phyloP scores from a whole-genome alignment of 225 moss, liverwort and hornwort genomes.

The Bryum argenteum region DNA sequence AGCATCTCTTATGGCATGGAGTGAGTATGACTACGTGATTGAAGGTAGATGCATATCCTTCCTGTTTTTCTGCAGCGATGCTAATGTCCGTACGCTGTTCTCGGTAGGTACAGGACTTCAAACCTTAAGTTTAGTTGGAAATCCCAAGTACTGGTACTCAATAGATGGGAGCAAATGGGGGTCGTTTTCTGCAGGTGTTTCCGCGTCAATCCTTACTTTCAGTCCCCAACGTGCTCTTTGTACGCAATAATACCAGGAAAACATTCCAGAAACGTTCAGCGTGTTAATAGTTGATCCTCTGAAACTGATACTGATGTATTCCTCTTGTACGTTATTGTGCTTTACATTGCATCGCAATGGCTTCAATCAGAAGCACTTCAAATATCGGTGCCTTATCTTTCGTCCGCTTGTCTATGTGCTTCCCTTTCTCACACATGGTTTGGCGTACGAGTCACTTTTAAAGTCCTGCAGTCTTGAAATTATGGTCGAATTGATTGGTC shows the following conservation, averaged over 20 bases:
- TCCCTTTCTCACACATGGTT: neutral
- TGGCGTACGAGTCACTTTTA: neutral
- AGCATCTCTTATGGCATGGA: neutral
- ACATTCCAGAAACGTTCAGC: neutral
- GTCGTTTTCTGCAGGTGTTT: neutral
- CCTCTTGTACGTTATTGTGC: neutral
- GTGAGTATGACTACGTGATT: constrained; percentile 9
- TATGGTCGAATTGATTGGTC: neutral
- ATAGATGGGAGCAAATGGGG: neutral
- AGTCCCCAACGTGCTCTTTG: constrained; percentile 3
- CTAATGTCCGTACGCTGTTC: constrained; percentile 2
- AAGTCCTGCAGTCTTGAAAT: neutral
- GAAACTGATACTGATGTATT: constrained; percentile 1
- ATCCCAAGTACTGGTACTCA: neutral
- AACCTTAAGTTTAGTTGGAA: neutral
- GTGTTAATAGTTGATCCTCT: neutral
- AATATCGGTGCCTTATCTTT: neutral
- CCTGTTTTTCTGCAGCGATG: neutral
- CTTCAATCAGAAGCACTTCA: neutral
- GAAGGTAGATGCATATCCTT: neutral
- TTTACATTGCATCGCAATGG: neutral
- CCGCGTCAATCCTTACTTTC: neutral
- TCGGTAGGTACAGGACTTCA: neutral
- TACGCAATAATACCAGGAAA: constrained; percentile 5
- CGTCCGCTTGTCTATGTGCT: constrained; percentile 5